Evolutionary conservation across 306 rosid species (phyloP).

Genomic region (Purshia tridentata): DNA sequence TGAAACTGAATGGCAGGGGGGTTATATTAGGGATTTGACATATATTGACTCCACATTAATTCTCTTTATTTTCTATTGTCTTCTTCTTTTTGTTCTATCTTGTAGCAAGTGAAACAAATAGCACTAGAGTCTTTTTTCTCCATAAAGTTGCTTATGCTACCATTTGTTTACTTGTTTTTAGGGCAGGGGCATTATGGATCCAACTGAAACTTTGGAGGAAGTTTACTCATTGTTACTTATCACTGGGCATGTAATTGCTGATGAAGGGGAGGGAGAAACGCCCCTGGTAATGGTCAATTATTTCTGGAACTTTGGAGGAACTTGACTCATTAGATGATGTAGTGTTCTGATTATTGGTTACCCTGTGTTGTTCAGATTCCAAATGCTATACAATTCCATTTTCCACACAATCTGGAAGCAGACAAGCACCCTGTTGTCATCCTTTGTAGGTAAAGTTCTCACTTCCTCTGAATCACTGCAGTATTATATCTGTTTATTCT

Average conservation of each 20-base stretch:
- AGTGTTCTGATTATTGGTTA: background rate
- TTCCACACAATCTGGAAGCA: constrained; percentile 57
- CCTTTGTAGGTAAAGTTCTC: constrained; percentile 70
- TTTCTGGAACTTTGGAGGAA: background rate
- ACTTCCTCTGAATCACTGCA: constrained; percentile 9
- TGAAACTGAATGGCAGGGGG: constrained; percentile 4
- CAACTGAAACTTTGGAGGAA: constrained; percentile 89
- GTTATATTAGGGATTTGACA: background rate
- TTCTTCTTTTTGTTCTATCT: background rate
- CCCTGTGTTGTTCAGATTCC: constrained; percentile 65
- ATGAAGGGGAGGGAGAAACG: constrained; percentile 96
- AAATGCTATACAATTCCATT: constrained; percentile 61
- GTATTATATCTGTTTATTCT: constrained; percentile 1
- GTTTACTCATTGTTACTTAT: constrained; percentile 81
- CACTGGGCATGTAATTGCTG: constrained; percentile 87
- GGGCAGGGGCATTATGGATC: constrained; percentile 79
- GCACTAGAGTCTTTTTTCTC: background rate
- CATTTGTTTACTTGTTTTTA: constrained; percentile 44
- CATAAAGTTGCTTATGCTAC: constrained; percentile 28
- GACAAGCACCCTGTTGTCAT: constrained; percentile 75
- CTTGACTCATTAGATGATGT: background rate
- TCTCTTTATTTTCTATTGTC: background rate
- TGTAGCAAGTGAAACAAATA: background rate
- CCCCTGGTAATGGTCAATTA: constrained; percentile 60
- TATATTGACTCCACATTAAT: background rate